Conservation (phyloP, 306 rosid species). For the Medicago lupulina region DNA sequence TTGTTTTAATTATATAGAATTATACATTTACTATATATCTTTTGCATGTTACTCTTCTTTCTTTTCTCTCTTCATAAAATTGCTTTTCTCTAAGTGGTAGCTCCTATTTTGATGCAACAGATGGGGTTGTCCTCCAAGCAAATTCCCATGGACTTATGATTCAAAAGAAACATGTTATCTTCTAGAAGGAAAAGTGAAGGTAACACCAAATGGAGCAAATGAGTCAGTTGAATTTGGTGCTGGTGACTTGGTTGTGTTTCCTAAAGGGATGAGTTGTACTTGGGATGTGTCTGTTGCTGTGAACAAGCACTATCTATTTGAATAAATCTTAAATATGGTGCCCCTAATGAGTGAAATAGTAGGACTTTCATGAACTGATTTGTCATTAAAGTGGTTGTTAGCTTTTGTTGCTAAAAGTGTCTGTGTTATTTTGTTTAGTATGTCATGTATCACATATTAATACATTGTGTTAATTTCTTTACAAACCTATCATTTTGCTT, state of each 20-base stretch:
- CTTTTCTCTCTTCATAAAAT: not conserved
- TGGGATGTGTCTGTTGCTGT: constrained; percentile 94
- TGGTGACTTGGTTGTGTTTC: constrained; percentile 95
- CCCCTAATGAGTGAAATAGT: constrained; percentile 8
- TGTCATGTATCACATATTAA: not conserved
- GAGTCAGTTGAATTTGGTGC: constrained; percentile 87
- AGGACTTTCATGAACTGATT: constrained; percentile 17
- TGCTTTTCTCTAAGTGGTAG: not conserved
- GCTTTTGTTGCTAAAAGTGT: not conserved
- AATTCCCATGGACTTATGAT: constrained; percentile 91
- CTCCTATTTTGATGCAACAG: constrained; percentile 40
- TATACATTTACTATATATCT: no score
- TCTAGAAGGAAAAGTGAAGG: constrained; percentile 83
- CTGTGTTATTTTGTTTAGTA: not conserved
- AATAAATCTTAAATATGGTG: constrained; percentile 2
- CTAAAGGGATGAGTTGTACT: constrained; percentile 92
- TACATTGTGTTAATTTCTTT: not conserved
- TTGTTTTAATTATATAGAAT: not conserved
- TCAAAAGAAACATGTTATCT: constrained; percentile 81
- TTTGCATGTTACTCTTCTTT: no score
- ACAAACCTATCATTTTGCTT: not conserved
- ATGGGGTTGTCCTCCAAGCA: constrained; percentile 94
- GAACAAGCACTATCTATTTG: constrained; percentile 80
- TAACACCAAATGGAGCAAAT: constrained; percentile 74
- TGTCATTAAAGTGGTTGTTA: not conserved